Conservation (phyloP, 2,329 filamentous ascomycete genomes). For the Aspergillus costaricaensis region DNA sequence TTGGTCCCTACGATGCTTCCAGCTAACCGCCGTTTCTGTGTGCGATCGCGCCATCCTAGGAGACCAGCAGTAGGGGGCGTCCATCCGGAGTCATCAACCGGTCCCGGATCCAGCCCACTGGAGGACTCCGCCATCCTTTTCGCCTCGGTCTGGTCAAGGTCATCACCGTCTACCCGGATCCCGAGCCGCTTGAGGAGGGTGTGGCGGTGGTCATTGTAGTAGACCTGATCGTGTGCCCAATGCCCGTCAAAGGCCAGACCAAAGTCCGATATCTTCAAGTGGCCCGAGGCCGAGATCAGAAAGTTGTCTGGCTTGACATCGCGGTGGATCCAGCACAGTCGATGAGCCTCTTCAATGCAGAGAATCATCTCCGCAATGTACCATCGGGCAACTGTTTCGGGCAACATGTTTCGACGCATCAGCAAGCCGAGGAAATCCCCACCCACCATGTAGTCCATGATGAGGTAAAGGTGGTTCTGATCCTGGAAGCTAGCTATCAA, state of each 20-base stretch:
- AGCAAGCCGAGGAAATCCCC: slow-evolving; percentile 89
- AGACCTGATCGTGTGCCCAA: slow-evolving; percentile 87
- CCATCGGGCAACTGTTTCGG: slow-evolving; percentile 76
- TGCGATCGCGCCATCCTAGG: slow-evolving; percentile 69
- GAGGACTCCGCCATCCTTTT: slow-evolving; percentile 30
- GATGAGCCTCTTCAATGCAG: slow-evolving; percentile 89
- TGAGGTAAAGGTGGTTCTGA: slow-evolving; percentile 77
- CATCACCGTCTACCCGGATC: slow-evolving; percentile 72
- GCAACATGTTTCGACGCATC: slow-evolving; percentile 79
- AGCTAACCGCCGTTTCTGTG: slow-evolving; percentile 70
- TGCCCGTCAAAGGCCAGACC: slow-evolving; percentile 93
- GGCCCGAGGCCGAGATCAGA: slow-evolving; percentile 80
- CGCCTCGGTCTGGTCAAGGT: slow-evolving; percentile 65
- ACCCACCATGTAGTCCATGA: slow-evolving; percentile 98
- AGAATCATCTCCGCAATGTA: slow-evolving; percentile 96
- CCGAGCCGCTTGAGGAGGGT: slow-evolving; percentile 74
- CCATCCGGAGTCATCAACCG: slow-evolving; percentile 29
- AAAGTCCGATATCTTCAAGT: slow-evolving; percentile 95
- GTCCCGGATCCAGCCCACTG: background rate
- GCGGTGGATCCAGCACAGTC: slow-evolving; percentile 85
- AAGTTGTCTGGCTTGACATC: slow-evolving; percentile 99
- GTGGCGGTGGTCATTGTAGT: slow-evolving; percentile 82
- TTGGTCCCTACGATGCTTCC: slow-evolving; percentile 90
- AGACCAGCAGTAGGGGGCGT: slow-evolving; percentile 51
- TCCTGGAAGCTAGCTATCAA: slow-evolving; percentile 90